Evolutionary conservation across 441 rosid species (phyloP), one percentile per base, ranked within the genome.

Genomic region (Manihot esculenta): DNA sequence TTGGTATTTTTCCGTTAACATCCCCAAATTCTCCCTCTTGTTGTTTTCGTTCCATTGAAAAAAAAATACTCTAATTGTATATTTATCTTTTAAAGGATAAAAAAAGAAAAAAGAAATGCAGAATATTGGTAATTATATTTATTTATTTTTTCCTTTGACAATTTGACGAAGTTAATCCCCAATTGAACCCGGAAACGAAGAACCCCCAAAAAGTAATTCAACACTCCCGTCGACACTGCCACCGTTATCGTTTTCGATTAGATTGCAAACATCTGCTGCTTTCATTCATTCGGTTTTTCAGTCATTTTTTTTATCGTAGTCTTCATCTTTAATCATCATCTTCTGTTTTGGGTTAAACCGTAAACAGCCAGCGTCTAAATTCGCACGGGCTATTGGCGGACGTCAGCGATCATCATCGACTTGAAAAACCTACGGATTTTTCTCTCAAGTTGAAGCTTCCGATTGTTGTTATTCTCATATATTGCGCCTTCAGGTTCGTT

Each of bases 321-420:
- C 57, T 18, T n/a, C 35, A 45, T 63, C 70, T 17, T 41, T 42
- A 54, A 54, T 63, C 45, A 42, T 56, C 24, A 24, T 18, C 10
- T 18, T 13, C 27, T 53, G 33, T 27, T 67, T 41, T 38, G 20
- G 55, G 45, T 27, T 12, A 69, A 69, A 12, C 42, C 30, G 26
- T 47, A 30, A 21, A 64, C 45, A 30, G 44, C 48, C 38, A 30
- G 26, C 51, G 42, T 53, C 54, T 51, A 44, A 60, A 60, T n/a
- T 50, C 48, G 62, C 77, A 74, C 77, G 77, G 68, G 72, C 64
- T 69, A 69, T 68, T 68, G 48, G 42, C 69, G 66, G 67, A n/a
- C 76, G 66, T 50, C 72, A 62, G 6, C 78, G 65, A 69, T 64
- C 64, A 74, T 69, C 49, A 33, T 69, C 73, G 60, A 24, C 73